Evolutionary conservation across 495 filamentous ascomycete species (phyloP), one percentile per base, ranked within the genome.

Genomic region (Mytilinidion resinicola): DNA sequence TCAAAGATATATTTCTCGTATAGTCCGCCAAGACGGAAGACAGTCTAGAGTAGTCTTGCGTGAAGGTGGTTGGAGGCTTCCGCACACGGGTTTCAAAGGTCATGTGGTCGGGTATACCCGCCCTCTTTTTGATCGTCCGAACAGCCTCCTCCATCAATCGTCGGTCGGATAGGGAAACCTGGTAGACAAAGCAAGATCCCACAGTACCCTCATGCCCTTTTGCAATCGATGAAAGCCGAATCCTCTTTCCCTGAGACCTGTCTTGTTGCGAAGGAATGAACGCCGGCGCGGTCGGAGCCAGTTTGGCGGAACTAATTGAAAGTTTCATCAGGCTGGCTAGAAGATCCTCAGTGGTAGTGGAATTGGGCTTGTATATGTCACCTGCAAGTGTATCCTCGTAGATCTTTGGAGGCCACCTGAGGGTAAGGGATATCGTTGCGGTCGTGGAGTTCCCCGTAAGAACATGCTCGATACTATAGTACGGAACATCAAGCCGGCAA

Each of bases 381-480:
- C 34, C 33, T 11, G 33, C 33, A 37, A 7, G 8, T 9, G 11
- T 10, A 3, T 34, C 33, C 19, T 59, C 21, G 53, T 65, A 70
- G 39, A 67, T 55, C 44, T 61, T 60, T 19, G 67, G 67, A 10
- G 62, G 30, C 9, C 17, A 25, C 5, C 11, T 17, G 0, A 67
- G 46, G 5, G 59, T 58, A 36, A 70, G 42, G 11, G 58, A 21
- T 11, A 70, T 48, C 3, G 56, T 55, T 14, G 67, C 58, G 37
- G 67, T 50, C 15, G 14, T 9, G 20, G 34, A 48, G 37, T 36
- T 53, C 9, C 62, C 67, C 12, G 56, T 44, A 30, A 61, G 37
- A 36, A 67, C 58, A 37, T 53, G 44, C 4, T 64, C 44, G 49
- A 64, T 61, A 46, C 15, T n/a, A 43, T 65, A 53, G 57, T 70